Conservation (phyloP, 345 rosid species). For the Toxicodendron radicans region DNA sequence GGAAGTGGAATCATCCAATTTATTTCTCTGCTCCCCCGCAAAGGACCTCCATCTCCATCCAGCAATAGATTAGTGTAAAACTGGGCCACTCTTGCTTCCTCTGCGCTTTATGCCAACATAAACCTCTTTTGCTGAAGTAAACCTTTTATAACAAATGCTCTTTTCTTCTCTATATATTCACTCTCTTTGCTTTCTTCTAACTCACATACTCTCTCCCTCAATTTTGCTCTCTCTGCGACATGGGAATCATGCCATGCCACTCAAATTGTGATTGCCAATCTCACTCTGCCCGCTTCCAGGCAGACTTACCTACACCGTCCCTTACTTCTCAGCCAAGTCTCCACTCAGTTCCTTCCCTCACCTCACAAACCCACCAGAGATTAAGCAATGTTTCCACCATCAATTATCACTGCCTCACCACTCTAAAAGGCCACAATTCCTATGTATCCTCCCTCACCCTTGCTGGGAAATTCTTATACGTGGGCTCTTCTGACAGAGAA, state of each 20-base stretch:
- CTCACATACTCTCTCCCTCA: conserved; percentile 10
- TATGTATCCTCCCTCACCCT: conserved; percentile 66
- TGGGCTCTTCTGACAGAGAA: conserved; percentile 65
- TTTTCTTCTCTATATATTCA: conserved; percentile 19
- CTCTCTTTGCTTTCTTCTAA: conserved; percentile 21
- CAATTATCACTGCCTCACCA: conserved; percentile 54
- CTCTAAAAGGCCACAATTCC: conserved; percentile 60
- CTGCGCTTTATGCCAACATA: conserved; percentile 13
- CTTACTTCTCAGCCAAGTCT: conserved; percentile 44
- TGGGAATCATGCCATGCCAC: conserved; percentile 29
- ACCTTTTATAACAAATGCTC: not conserved
- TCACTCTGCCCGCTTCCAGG: conserved; percentile 9
- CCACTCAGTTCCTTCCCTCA: conserved; percentile 40
- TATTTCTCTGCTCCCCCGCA: conserved; percentile 5
- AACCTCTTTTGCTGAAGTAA: not conserved
- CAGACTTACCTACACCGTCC: conserved; percentile 16
- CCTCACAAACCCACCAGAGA: conserved; percentile 24
- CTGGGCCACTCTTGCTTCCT: conserved; percentile 20
- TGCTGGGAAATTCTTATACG: conserved; percentile 60
- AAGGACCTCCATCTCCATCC: conserved; percentile 15
- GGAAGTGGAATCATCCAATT: conserved; percentile 23
- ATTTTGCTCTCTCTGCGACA: not conserved
- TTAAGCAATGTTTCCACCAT: conserved; percentile 15
- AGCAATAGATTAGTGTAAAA: not conserved
- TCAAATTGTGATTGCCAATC: conserved; percentile 31